Evolutionary conservation across 208 protist genomes (phyloP), one percentile per base, ranked within the genome.

Genomic region (Crithidia fasciculata): DNA sequence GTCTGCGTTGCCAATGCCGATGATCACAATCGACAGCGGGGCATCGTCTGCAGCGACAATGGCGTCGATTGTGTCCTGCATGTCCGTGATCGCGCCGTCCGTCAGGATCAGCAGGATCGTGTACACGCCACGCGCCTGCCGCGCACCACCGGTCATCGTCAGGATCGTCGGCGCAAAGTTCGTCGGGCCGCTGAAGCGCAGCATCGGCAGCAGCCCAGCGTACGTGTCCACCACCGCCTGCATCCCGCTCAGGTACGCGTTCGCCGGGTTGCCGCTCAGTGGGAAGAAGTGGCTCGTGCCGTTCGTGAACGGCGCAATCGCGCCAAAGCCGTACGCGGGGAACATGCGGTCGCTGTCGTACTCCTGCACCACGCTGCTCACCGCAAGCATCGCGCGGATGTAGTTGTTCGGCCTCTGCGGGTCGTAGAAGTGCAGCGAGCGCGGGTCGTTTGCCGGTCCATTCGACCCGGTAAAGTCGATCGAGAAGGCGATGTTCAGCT

Each of bases 1-100:
- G 74, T 97, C 74, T 3, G 92, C 94, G 52, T 55, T 76, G 37
- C 96, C 96, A 47, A 98, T 82, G 56, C 96, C 95, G 49, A 98
- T 84, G 76, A 98, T 98, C 56, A 98, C 70, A 64, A 98, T 95
- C 7, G 85, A 91, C n/a, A 98, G 41, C 47, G 94, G 95, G 19
- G 88, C 78, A 15, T 82, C 60, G 18, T 90, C 90, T 15, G 90
- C 84, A 9, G 49, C 74, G 13, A 97, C 81, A 54, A 97, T 95
- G 0, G 82, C 82, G 61, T 91, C 81, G 49, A 96, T 87, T 9
- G 90, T 95, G 40, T 83, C 75, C 40, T 90, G 69, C 78, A 95
- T 88, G 71, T 97, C 94, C 0, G 74, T 86, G 75, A 96, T 97
- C 12, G 84, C 87, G 45, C 95, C 95, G 69, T 98, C 95, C 3